Percentiles rank a stretch among this genome's conserved stretches.
Evolutionary conservation across 2,329 filamentous ascomycete species (phyloP).

Genomic region (Fusarium mangiferae): DNA sequence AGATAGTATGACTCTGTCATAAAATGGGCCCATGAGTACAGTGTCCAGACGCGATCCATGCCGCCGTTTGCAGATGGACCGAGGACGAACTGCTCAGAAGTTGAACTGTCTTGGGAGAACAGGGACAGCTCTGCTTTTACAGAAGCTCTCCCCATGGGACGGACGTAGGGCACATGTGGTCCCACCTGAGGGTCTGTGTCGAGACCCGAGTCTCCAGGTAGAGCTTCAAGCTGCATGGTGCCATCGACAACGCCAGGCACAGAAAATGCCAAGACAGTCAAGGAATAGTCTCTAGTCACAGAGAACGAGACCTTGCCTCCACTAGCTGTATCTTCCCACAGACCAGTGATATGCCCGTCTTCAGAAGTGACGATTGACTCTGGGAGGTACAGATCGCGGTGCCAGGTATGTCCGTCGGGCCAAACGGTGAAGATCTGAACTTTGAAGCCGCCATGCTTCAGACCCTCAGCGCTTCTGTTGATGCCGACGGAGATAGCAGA

Average conservation of each 20-base stretch:
- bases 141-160: rapidly evolving
- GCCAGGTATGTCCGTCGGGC: background rate
- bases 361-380: background rate
- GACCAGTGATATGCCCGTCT: rapidly evolving
- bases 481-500: rapidly evolving
- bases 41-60: background rate
- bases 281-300: background rate
- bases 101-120: background rate
- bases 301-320: background rate
- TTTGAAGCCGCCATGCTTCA: background rate
- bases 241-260: background rate
- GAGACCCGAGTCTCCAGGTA: background rate
- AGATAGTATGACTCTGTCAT: background rate
- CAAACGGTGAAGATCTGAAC: background rate
- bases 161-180: background rate
- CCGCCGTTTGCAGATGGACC: background rate
- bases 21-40: rapidly evolving
- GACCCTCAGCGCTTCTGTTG: background rate
- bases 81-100: background rate
- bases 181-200: background rate
- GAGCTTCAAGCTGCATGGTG: rapidly evolving
- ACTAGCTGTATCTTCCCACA: rapidly evolving
- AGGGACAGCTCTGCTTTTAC: background rate
- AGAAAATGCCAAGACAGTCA: rapidly evolving
- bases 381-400: background rate